Evolutionary conservation across 495 filamentous ascomycete species (phyloP).

Genomic region (Pseudotulostoma volvatum): DNA sequence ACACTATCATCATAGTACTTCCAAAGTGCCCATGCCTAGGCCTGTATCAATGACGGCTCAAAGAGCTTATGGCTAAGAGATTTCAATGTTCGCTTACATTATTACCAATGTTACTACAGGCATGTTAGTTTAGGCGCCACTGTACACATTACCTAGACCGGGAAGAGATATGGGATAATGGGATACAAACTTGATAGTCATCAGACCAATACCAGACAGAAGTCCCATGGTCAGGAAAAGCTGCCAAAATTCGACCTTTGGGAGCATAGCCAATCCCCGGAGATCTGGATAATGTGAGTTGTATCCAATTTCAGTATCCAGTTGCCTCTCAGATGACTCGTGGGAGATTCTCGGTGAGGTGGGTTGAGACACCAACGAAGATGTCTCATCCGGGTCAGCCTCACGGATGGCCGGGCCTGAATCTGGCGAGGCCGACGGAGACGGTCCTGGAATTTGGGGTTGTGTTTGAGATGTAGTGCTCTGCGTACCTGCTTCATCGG

Average conservation of each 20-base stretch:
- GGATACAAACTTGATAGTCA: conserved; percentile 90
- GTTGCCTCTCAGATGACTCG: conserved; percentile 21
- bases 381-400: conserved; percentile 49
- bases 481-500: conserved; percentile 56
- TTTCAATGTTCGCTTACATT: conserved; percentile 47
- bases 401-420: conserved; percentile 16
- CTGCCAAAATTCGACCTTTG: conserved; percentile 72
- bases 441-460: conserved; percentile 17
- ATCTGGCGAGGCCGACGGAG: conserved; percentile 24
- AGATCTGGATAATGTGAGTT: conserved; percentile 71
- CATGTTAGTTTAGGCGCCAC: conserved; percentile 30
- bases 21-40: conserved; percentile 55
- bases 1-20: conserved; percentile 63
- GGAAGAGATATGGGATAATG: too few relatives aligned
- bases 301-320: conserved; percentile 19
- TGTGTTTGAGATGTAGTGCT: conserved; percentile 17
- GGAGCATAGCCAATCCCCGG: conserved; percentile 66
- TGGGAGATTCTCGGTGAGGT: conserved; percentile 25
- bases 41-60: conserved; percentile 1
- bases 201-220: conserved; percentile 80
- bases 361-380: conserved; percentile 63
- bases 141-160: too few relatives aligned
- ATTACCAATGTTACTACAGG: conserved; percentile 79
- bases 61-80: too few relatives aligned
- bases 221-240: conserved; percentile 73